Base-by-base conservation (phyloP, 352 stramenopile species). In the Phytophthora aleatoria region DNA sequence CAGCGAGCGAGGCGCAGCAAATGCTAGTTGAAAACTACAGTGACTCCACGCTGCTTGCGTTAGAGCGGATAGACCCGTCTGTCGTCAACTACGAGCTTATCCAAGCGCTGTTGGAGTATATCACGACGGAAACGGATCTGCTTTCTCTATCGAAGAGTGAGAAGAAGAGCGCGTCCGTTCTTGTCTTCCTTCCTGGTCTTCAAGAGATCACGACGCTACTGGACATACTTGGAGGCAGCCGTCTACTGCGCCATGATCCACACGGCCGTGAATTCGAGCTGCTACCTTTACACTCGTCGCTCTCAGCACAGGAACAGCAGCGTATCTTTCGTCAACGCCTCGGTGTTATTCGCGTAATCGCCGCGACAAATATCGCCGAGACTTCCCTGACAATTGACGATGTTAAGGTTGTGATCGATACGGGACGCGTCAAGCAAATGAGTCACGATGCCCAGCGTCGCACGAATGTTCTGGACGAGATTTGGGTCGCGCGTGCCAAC, bases 311-410 rank as follows among this genome's bases (percentile, higher is more conserved):
- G 35, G 96, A 99, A 50, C 97, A 99, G 69, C 83, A 94, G 7
- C 79, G 79, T 9, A 96, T 99, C 15, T 99, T 99, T 65, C 71
- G 88, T 16, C 83, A 88, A 58, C 49, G 62, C 5, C 43, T 60
- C 3, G 71, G 79, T 36, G 52, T 90, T 57, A 60, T 89, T 69
- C 98, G 98, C 54, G 90, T 99, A 45, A 97, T 99, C 27, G 84
- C 98, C 12, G 85, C 91, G n/a, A 99, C 96, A 6, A 99, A 99
- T 67, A 98, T 99, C 52, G 97, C 96, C 12, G 96, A 99, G 66
- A 99, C 96, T 1, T 98, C 90, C 5, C 61, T 99, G 7, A 99
- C 96, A 2, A 98, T 99, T 53, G 91, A 97, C 26, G 93, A 98
- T 65, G 91, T 97, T 41, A 92, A 85, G 43, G 73, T 92, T 67